These are phyloP conservation scores for Inonotus hispidus DNA, from an alignment of 1,284 basidiomycete species.

Conservation along the genomic window DNA sequence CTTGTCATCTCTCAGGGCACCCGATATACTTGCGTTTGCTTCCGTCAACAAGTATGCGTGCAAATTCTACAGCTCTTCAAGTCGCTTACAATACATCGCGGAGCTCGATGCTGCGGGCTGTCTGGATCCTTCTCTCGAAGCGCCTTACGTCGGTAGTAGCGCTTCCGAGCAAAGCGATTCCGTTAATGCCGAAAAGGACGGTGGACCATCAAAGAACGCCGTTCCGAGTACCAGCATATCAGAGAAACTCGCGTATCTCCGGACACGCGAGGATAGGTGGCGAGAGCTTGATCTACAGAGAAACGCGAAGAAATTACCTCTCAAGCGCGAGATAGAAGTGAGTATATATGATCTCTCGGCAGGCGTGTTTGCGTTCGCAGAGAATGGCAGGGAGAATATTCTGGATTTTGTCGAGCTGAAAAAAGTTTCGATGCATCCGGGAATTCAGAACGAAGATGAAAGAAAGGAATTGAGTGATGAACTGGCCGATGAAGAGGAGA, in stretches of 20 bases:
- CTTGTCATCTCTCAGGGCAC: not conserved
- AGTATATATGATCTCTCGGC: not conserved
- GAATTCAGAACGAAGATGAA: not conserved
- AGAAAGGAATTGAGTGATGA: not conserved
- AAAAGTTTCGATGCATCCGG: not conserved
- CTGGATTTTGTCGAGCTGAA: conserved; percentile 2
- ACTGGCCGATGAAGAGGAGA: not conserved
- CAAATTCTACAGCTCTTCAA: conserved; percentile 1
- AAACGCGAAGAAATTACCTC: not conserved
- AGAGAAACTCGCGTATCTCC: conserved; percentile 1
- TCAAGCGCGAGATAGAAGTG: not conserved
- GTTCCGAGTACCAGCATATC: not conserved
- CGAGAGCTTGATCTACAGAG: conserved; percentile 2
- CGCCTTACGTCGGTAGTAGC: not conserved
- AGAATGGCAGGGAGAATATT: not conserved
- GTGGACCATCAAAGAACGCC: not conserved
- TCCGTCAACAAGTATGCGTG: not conserved
- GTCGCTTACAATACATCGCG: conserved; percentile 8
- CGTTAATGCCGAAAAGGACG: no score
- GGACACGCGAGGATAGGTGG: conserved; percentile 6
- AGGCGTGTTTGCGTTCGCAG: conserved; percentile 5
- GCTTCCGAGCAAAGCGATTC: not conserved
- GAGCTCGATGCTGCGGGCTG: conserved; percentile 10
- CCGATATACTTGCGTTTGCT: not conserved
- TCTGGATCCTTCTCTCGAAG: not conserved